phyloP scores from a whole-genome alignment of 768 basidiomycete species.

The Serendipita indica region DNA sequence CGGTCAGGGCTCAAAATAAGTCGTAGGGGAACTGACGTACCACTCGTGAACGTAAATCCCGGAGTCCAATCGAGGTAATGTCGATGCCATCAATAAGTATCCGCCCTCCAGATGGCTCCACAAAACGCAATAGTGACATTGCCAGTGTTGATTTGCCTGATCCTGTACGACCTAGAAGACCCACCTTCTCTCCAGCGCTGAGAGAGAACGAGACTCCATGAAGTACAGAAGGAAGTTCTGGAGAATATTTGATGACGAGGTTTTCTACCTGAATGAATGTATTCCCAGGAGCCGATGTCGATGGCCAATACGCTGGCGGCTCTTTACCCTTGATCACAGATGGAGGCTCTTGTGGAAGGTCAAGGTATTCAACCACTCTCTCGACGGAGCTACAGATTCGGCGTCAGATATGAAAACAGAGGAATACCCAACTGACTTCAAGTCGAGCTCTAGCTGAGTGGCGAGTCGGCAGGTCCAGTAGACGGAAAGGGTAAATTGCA shows the following conservation, averaged over 20 bases:
- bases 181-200: slow-evolving; percentile 22
- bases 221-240: slow-evolving; percentile 21
- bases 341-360: slow-evolving; percentile 20
- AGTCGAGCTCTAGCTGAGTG: slow-evolving; percentile 19
- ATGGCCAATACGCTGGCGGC: slow-evolving; percentile 20
- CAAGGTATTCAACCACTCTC: slow-evolving; percentile 23
- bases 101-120: slow-evolving; percentile 23
- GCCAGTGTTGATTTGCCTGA: slow-evolving; percentile 22
- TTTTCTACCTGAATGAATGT: slow-evolving; percentile 22
- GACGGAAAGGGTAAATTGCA: slow-evolving; percentile 15
- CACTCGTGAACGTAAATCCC: slow-evolving; percentile 21
- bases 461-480: slow-evolving; percentile 15
- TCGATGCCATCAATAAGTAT: slow-evolving; percentile 24
- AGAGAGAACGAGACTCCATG: slow-evolving; percentile 24
- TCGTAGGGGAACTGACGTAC: not conserved
- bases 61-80: slow-evolving; percentile 24
- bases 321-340: slow-evolving; percentile 23
- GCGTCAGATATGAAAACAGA: not conserved
- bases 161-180: slow-evolving; percentile 26
- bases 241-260: slow-evolving; percentile 20
- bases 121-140: slow-evolving; percentile 24
- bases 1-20: not conserved
- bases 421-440: slow-evolving; percentile 12
- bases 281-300: slow-evolving; percentile 20
- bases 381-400: slow-evolving; percentile 14